Conservation (phyloP, 768 basidiomycete genomes). For the Kwoniella sp. region DNA sequence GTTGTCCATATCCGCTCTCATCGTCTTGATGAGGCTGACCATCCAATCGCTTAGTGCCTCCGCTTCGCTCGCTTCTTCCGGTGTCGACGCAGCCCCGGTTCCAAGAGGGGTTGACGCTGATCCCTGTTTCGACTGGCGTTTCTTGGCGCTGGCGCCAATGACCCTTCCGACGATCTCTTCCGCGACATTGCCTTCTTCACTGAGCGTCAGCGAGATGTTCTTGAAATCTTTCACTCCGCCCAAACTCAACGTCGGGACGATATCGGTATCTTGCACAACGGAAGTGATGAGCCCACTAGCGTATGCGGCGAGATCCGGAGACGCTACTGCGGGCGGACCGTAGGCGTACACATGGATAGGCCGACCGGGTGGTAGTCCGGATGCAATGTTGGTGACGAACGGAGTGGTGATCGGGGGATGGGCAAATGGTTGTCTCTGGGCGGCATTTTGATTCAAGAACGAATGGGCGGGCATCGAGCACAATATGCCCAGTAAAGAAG, state of each 20-base stretch:
- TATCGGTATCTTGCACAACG: conserved; percentile 53
- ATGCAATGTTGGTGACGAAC: conserved; percentile 55
- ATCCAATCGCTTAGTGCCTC: conserved; percentile 54
- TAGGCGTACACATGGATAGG: conserved; percentile 57
- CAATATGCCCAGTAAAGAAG: conserved; percentile 53
- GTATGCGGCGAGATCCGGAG: conserved; percentile 54
- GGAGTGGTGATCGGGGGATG: conserved; percentile 45
- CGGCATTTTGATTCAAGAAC: conserved; percentile 32
- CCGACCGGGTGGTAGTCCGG: conserved; percentile 56
- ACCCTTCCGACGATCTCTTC: conserved; percentile 57
- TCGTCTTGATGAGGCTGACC: conserved; percentile 54
- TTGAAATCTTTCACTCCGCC: conserved; percentile 55
- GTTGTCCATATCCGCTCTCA: conserved; percentile 56
- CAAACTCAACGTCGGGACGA: conserved; percentile 52
- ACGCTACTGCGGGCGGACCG: conserved; percentile 56
- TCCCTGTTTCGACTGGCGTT: conserved; percentile 1
- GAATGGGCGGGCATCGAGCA: conserved; percentile 40
- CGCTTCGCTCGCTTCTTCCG: conserved; percentile 26
- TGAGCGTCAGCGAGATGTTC: conserved; percentile 55
- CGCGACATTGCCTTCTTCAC: conserved; percentile 54
- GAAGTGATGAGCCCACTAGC: conserved; percentile 54
- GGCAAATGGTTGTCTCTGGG: background rate
- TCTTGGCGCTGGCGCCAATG: conserved; percentile 10
- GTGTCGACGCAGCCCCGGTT: background rate
- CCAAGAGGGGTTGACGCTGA: background rate